Percentiles rank a stretch among this genome's conserved stretches.
Conservation (phyloP, 148 eudicot species). For the Drosera capensis region DNA sequence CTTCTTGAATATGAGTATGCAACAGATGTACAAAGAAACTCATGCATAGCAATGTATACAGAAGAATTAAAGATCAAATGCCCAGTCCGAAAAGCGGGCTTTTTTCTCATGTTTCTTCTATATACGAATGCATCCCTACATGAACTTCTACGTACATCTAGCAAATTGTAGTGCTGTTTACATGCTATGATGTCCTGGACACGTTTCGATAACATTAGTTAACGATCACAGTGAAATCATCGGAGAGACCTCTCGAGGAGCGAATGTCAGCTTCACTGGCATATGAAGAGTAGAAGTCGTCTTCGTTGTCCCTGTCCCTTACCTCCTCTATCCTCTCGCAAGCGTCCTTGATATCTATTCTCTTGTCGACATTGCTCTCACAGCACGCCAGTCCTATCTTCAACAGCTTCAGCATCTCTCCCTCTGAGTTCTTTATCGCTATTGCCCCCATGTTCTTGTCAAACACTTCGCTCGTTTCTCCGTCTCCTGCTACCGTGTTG, state of each 20-base stretch:
- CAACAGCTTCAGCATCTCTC: constrained; percentile 59
- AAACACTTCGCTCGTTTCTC: constrained; percentile 13
- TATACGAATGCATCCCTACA: not conserved
- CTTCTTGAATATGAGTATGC: too few species aligned
- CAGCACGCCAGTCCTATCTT: constrained; percentile 51
- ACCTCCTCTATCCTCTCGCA: constrained; percentile 46
- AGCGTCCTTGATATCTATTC: constrained; percentile 60
- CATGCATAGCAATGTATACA: not conserved
- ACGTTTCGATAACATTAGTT: not conserved
- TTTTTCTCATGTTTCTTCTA: not conserved
- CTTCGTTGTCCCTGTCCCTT: constrained; percentile 35
- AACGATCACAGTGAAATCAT: constrained; percentile 21
- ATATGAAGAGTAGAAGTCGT: constrained; percentile 42
- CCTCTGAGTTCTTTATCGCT: constrained; percentile 12
- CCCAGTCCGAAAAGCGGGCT: not conserved
- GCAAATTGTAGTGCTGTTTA: not conserved
- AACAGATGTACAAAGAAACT: not conserved
- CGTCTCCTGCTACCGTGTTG: constrained; percentile 10
- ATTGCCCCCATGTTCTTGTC: constrained; percentile 40
- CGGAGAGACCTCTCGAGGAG: constrained; percentile 34
- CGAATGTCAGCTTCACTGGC: constrained; percentile 19
- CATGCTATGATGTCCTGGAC: not conserved
- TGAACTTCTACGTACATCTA: not conserved
- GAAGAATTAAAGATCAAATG: not conserved
- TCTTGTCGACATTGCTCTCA: constrained; percentile 35